These are phyloP conservation scores for Heterobasidion parviporum DNA, from an alignment of 1,284 basidiomycete genomes.

Conservation along the genomic window DNA sequence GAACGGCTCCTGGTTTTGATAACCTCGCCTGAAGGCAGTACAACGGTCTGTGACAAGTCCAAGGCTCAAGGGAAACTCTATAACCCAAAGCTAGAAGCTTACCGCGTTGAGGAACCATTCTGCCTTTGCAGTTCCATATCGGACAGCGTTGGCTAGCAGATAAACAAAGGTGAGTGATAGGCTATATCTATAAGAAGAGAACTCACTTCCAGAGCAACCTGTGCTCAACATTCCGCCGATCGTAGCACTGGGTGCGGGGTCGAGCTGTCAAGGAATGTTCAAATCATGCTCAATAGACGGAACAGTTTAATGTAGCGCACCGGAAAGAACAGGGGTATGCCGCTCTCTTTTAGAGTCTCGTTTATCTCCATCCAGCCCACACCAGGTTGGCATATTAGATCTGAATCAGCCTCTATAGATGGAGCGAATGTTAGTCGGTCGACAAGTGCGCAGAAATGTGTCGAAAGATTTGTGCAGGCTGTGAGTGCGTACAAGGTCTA, in stretches of 20 bases:
- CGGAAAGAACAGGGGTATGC: conserved; percentile 83
- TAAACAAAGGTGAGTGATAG: background rate
- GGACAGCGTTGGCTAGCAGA: conserved; percentile 48
- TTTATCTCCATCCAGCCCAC: conserved; percentile 86
- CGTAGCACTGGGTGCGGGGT: conserved; percentile 74
- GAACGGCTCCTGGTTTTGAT: conserved; percentile 88
- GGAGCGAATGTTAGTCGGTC: background rate
- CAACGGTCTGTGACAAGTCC: conserved; percentile 56
- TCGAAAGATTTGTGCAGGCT: too few relatives aligned
- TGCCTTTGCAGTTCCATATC: conserved; percentile 48
- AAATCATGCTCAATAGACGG: background rate
- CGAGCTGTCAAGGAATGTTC: conserved; percentile 40
- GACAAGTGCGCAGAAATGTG: too few relatives aligned
- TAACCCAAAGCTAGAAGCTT: conserved; percentile 9
- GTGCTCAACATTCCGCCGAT: conserved; percentile 92
- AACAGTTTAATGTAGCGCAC: conserved; percentile 30
- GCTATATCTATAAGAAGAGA: background rate
- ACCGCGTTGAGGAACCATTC: conserved; percentile 68
- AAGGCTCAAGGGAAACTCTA: background rate
- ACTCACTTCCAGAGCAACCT: conserved; percentile 70
- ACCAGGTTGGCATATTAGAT: conserved; percentile 80
- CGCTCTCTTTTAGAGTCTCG: conserved; percentile 58
- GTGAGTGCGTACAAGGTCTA: too few relatives aligned
- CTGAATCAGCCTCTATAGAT: conserved; percentile 62
- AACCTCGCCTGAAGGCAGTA: conserved; percentile 84